Percentiles rank a stretch among this genome's conserved stretches.
Evolutionary conservation across 2,329 filamentous ascomycete species (phyloP).

Genomic region (Cercospora sp.): DNA sequence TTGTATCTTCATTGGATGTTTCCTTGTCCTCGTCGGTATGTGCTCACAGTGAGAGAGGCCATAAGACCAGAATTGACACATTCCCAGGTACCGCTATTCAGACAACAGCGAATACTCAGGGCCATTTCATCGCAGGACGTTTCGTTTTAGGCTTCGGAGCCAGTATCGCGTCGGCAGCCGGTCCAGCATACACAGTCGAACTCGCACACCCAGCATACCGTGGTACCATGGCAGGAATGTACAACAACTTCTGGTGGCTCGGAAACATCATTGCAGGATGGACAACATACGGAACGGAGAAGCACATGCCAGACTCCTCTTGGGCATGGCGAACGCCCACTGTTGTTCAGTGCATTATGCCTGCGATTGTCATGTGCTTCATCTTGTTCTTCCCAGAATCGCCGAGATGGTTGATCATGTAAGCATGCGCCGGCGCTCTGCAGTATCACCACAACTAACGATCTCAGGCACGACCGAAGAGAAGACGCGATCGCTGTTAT

Average conservation of each 20-base stretch:
- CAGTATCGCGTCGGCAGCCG: slow-evolving; percentile 58
- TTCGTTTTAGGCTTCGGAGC: slow-evolving; percentile 50
- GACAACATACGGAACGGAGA: slow-evolving; percentile 26
- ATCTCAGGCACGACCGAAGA: slow-evolving; percentile 47
- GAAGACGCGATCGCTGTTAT: slow-evolving; percentile 60
- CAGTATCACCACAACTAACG: neutral
- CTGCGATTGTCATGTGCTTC: slow-evolving; percentile 45
- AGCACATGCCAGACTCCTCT: slow-evolving; percentile 31
- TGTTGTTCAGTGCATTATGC: slow-evolving; percentile 41
- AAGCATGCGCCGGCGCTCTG: neutral
- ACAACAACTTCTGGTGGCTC: slow-evolving; percentile 48
- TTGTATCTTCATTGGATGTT: slow-evolving; percentile 58
- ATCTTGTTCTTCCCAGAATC: slow-evolving; percentile 61
- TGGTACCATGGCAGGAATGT: slow-evolving; percentile 61
- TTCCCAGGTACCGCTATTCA: slow-evolving; percentile 48
- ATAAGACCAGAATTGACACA: neutral
- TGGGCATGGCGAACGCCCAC: slow-evolving; percentile 51
- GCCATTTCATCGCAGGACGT: slow-evolving; percentile 55
- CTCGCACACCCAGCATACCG: slow-evolving; percentile 62
- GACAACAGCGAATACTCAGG: slow-evolving; percentile 48
- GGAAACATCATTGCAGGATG: slow-evolving; percentile 58
- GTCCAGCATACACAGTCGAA: slow-evolving; percentile 62
- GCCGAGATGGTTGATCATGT: slow-evolving; percentile 58
- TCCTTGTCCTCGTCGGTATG: slow-evolving; percentile 52
- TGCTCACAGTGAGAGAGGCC: neutral